Conservation (phyloP, 176 grass and related monocot genomes). For the Bolboschoenus planiculmis region DNA sequence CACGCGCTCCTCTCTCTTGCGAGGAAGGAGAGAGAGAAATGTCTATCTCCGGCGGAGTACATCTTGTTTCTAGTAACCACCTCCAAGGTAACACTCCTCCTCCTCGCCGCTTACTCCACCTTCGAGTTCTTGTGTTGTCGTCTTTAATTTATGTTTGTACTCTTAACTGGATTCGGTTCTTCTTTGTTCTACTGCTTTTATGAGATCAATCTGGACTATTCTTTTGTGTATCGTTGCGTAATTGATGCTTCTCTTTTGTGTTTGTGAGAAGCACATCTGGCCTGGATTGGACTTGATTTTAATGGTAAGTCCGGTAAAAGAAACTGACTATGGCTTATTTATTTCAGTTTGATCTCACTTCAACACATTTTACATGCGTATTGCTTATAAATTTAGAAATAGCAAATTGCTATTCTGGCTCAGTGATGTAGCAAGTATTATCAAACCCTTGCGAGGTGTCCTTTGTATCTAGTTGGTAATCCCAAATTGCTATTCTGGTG, state of each 20-base stretch:
- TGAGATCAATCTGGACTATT: background rate
- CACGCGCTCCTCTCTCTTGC: background rate
- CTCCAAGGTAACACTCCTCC: constrained; percentile 5
- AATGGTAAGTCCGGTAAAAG: background rate
- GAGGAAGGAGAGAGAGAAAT: background rate
- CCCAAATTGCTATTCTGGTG: background rate
- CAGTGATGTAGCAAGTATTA: background rate
- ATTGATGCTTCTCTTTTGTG: background rate
- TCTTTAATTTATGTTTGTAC: background rate
- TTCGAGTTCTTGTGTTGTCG: background rate
- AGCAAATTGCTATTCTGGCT: background rate
- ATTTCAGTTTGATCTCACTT: background rate
- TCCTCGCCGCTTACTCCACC: background rate
- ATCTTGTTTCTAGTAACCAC: constrained; percentile 14
- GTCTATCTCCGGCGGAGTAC: constrained; percentile 9
- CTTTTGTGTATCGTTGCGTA: background rate
- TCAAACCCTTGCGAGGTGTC: too few species aligned
- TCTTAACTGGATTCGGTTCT: background rate
- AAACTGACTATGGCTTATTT: background rate
- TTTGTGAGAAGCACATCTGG: background rate
- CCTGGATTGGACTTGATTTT: background rate
- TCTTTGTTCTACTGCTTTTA: background rate
- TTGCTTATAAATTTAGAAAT: background rate
- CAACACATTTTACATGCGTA: background rate
- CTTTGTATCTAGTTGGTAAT: background rate